phyloP scores from a whole-genome alignment of 2,329 filamentous ascomycete genomes.

The Alternaria panax region DNA sequence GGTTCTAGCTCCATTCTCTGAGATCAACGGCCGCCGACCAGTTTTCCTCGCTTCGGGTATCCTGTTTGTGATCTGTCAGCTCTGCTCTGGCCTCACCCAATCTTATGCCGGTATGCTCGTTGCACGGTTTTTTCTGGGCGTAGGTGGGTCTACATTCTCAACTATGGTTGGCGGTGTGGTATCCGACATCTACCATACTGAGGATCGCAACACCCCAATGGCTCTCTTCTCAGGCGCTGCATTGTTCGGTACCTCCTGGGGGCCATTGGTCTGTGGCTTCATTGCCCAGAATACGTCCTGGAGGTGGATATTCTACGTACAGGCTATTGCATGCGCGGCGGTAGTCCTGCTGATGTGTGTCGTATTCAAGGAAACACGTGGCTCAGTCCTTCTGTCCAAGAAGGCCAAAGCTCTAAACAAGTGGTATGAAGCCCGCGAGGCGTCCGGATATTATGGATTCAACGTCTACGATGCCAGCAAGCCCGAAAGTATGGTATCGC shows the following conservation, averaged over 20 bases:
- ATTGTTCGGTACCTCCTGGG: constrained; percentile 79
- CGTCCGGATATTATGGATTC: constrained; percentile 65
- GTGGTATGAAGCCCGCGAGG: constrained; percentile 80
- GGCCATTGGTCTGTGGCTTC: constrained; percentile 74
- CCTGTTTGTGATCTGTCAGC: constrained; percentile 74
- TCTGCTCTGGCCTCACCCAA: constrained; percentile 74
- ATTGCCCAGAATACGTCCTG: constrained; percentile 73
- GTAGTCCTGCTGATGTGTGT: constrained; percentile 70
- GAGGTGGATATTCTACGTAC: constrained; percentile 91
- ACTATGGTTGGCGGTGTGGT: constrained; percentile 94
- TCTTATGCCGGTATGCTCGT: constrained; percentile 77
- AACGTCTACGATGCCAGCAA: constrained; percentile 50
- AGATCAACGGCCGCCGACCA: constrained; percentile 85
- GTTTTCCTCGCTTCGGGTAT: constrained; percentile 79
- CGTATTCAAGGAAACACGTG: constrained; percentile 83
- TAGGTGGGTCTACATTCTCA: constrained; percentile 79
- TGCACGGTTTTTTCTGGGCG: constrained; percentile 77
- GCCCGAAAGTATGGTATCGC: constrained; percentile 41
- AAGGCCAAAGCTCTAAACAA: constrained; percentile 77
- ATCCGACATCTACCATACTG: constrained; percentile 80
- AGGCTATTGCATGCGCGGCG: constrained; percentile 72
- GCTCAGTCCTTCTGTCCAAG: constrained; percentile 76
- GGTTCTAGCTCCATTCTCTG: constrained; percentile 85
- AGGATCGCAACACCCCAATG: constrained; percentile 88
- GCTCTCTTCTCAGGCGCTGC: constrained; percentile 83